Conservation (phyloP, 116 monocot species). For the Zostera marina region DNA sequence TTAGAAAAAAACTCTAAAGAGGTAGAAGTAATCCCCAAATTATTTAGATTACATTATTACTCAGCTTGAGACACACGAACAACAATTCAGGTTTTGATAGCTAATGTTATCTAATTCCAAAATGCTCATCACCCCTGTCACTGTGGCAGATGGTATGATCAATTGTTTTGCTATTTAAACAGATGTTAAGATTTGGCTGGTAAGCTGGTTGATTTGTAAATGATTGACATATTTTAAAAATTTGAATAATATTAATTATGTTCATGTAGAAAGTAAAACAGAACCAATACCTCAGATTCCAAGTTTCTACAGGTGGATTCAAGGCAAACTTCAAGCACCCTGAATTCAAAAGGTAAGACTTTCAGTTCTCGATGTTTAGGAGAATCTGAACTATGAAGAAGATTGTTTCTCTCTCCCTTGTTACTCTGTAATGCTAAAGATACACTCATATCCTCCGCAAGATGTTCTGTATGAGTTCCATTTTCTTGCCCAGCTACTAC, state of each 20-base stretch:
- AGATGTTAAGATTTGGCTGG: no score
- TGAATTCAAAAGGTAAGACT: slow-evolving; percentile 72
- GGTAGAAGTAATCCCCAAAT: no score
- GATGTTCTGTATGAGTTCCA: not conserved
- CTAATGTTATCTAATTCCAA: no score
- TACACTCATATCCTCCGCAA: not conserved
- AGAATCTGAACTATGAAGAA: slow-evolving; percentile 8
- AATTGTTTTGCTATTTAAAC: no score
- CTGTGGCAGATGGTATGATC: no score
- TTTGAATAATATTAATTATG: no score
- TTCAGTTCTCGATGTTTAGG: slow-evolving; percentile 27
- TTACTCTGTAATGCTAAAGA: not conserved
- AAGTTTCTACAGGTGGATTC: slow-evolving; percentile 68
- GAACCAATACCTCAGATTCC: slow-evolving; percentile 56
- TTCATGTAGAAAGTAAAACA: not conserved
- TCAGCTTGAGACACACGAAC: no score
- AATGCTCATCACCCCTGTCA: no score
- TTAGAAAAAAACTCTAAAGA: not conserved
- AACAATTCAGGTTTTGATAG: no score
- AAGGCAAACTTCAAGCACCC: slow-evolving; percentile 65
- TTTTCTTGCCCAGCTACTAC: not conserved
- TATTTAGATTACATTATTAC: no score
- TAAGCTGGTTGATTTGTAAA: no score
- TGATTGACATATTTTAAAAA: no score
- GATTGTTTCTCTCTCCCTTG: not conserved